Evolutionary conservation across 441 rosid genomes (phyloP), one percentile per base, ranked within the genome.

Genomic region (Mallotus repandus): DNA sequence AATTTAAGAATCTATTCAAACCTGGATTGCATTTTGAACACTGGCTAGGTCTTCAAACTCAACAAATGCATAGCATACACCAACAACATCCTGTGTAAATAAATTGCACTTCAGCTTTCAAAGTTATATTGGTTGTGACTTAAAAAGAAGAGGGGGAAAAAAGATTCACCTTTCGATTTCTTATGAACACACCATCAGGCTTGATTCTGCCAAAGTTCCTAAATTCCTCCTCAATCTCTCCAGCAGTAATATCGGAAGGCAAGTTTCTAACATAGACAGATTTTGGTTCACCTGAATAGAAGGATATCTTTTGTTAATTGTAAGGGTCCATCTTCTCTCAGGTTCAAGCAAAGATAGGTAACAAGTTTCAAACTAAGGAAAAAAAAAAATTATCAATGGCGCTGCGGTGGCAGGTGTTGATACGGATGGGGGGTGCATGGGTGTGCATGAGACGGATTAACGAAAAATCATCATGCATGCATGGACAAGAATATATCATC

Each of bases 231-330:
- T 81, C 88, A 66, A 91, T 87, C 81, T 91, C 96, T 45, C 79
- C 82, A 74, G 87, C 89, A 63, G 88, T 84, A 62, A 89, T 85
- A 74, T 78, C 72, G 14, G 89, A 72, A 7, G 86, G 88, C 85
- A 89, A 84, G 86, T 89, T 91, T 76, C 89, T 83, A 74, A 91
- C 93, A 61, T 87, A 89, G 43, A 91, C 89, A 45, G 96, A 91
- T 80, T 87, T 91, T 75, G 87, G 80, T 68, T 89, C 96, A 69
- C 87, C 96, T 91, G 83, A 54, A 80, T 52, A 69, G 29, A 52
- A 60, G 41, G 63, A 55, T 65, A 29, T 41, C 25, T 3, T 0
- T 5, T 72, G 62, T 53, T 25, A 73, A 75, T 48, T 65, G 68
- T 68, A 49, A 60, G 21, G 46, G 8, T 29, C 50, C 55, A 67